Conservation (phyloP, 306 rosid genomes). For the Glycine soja region DNA sequence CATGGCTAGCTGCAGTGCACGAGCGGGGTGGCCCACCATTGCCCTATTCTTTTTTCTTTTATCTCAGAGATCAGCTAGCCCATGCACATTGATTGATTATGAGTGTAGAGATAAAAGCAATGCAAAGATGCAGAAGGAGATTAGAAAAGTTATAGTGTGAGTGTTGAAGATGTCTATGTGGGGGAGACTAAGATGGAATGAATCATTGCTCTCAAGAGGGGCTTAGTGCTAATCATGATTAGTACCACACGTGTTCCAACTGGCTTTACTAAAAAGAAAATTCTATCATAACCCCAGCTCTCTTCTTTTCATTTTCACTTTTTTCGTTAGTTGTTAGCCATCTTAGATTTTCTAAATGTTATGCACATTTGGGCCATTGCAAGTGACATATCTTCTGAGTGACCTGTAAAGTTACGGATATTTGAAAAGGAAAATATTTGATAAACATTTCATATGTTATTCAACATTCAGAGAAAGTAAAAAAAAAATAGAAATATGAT, state of each 20-base stretch:
- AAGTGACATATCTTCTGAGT: slow-evolving; percentile 42
- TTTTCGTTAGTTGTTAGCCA: slow-evolving; percentile 35
- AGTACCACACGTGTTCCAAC: slow-evolving; percentile 88
- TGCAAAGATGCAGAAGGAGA: background rate
- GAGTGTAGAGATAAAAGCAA: slow-evolving; percentile 38
- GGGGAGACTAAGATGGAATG: slow-evolving; percentile 65
- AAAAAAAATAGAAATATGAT: too few species aligned
- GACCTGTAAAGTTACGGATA: slow-evolving; percentile 25
- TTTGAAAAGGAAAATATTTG: too few species aligned
- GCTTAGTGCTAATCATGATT: slow-evolving; percentile 92
- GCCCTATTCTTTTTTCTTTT: slow-evolving; percentile 44
- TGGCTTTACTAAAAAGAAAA: slow-evolving; percentile 57
- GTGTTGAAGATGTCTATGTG: slow-evolving; percentile 49
- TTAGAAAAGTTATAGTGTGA: slow-evolving; percentile 38
- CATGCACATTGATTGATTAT: slow-evolving; percentile 51
- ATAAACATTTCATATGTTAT: too few species aligned
- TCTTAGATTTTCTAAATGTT: slow-evolving; percentile 31
- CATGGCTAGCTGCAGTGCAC: slow-evolving; percentile 73
- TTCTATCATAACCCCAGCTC: slow-evolving; percentile 29
- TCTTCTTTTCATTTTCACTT: slow-evolving; percentile 35
- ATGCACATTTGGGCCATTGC: slow-evolving; percentile 31
- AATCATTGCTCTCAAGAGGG: slow-evolving; percentile 68
- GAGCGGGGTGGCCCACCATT: slow-evolving; percentile 76
- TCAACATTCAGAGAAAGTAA: too few species aligned
- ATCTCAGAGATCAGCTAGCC: slow-evolving; percentile 39